Conservation (phyloP, 2,329 filamentous ascomycete genomes). For the Fusarium burgessii region DNA sequence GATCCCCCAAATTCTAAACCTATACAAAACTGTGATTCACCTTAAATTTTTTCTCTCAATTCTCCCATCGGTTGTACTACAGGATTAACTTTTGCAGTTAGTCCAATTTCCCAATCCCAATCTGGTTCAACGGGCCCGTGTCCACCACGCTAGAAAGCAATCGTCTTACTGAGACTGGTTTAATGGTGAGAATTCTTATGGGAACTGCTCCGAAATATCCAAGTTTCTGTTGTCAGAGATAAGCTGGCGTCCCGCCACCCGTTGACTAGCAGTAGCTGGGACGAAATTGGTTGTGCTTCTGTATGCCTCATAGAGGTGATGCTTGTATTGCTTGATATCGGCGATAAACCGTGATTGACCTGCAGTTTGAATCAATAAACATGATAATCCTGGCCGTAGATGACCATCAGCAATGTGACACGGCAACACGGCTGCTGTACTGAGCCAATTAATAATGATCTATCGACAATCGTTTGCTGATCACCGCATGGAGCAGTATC, state of each 20-base stretch:
- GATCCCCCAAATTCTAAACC: slow-evolving; percentile 9
- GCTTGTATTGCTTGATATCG: neutral
- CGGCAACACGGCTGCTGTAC: neutral
- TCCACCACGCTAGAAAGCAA: slow-evolving; percentile 13
- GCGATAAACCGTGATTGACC: slow-evolving; percentile 6
- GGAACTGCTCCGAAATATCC: neutral
- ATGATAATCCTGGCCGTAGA: neutral
- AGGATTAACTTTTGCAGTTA: slow-evolving; percentile 12
- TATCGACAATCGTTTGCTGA: slow-evolving; percentile 13
- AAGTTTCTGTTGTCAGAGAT: slow-evolving; percentile 19
- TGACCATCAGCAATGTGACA: neutral
- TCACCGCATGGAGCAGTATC: slow-evolving; percentile 7
- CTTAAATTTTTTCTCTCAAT: slow-evolving; percentile 12
- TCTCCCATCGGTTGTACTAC: neutral
- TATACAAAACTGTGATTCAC: slow-evolving; percentile 3
- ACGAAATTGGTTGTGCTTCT: neutral
- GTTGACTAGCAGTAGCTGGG: slow-evolving; percentile 21
- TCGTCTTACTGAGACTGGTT: slow-evolving; percentile 5
- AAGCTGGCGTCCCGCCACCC: slow-evolving; percentile 40
- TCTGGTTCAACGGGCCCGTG: slow-evolving; percentile 11
- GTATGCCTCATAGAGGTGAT: neutral
- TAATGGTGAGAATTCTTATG: neutral
- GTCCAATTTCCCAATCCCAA: slow-evolving; percentile 19
- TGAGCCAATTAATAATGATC: slow-evolving; percentile 15
- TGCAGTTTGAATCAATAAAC: neutral